Evolutionary conservation across 495 filamentous ascomycete genomes (phyloP), one percentile per base, ranked within the genome.

Genomic region (Daldinia vernicosa): DNA sequence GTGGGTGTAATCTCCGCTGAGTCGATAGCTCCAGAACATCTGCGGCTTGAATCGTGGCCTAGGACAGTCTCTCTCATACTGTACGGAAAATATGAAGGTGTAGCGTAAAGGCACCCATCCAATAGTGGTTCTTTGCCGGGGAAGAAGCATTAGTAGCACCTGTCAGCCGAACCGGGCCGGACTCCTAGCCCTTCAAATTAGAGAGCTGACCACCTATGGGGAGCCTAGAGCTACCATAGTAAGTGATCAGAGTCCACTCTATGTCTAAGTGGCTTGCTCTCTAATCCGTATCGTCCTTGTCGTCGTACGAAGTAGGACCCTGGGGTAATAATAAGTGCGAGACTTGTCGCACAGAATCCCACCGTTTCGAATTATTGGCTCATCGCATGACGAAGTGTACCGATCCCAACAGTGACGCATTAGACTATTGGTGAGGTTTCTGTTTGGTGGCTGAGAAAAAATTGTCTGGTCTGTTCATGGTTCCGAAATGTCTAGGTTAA

Each of bases 1-100:
- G 74, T 77, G 77, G 74, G 54, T 64, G 74, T 78, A 80, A 75
- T 76, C 68, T 76, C 71, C 69, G 71, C 55, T 40, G 51, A 66
- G 59, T 68, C 63, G 50, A 67, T 67, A 74, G 67, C 63, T 74
- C 68, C 65, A 70, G 72, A 79, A 64, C 78, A 63, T 80, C 79
- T 80, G 70, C 70, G 70, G 70, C 70, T 72, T 72, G 70, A 47
- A 72, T 64, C 62, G 40, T 63, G 55, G 14, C 30, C 39, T 65
- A 27, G 65, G 60, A 72, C 70, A 72, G 70, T 72, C 39, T 45
- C 40, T 17, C 28, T 35, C 57, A 22, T 68, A 72, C 70, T 72
- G 70, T 72, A 72, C 59, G 70, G 70, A 65, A 60, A 64, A 50
- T 35, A 45, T 55, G 30, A 45, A 68, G 54, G 61, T 50, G 37